Percentiles rank a stretch among this genome's conserved stretches.
phyloP scores from a whole-genome alignment of 139 green algal genomes.

The Micractinium sp. region DNA sequence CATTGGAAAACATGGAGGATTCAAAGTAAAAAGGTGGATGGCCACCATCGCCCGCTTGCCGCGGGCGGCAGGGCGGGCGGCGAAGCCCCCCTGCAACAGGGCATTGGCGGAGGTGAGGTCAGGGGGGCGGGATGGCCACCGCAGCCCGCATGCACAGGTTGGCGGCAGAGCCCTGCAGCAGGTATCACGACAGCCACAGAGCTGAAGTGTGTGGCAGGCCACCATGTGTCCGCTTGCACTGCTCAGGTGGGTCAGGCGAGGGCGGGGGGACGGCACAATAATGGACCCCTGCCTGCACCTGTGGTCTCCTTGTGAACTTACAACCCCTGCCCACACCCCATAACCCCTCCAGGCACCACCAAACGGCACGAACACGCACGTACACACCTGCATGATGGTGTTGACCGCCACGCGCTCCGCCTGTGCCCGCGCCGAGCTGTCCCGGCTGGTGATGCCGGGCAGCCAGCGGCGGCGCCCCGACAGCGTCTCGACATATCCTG shows the following conservation, averaged over 20 bases:
- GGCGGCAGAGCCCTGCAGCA: conserved; percentile 37
- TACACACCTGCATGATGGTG: conserved; percentile 38
- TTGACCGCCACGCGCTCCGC: conserved; percentile 80
- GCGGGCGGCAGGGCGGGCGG: too few relatives aligned
- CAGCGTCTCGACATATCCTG: conserved; percentile 64
- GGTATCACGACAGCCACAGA: neutral
- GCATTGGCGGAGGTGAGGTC: too few relatives aligned
- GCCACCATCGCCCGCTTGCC: too few relatives aligned
- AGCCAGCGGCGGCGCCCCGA: conserved; percentile 60
- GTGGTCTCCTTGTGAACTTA: neutral
- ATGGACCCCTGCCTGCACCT: neutral
- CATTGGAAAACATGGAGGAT: neutral
- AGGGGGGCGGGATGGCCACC: conserved; percentile 53
- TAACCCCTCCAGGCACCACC: too few relatives aligned
- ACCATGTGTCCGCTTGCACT: too few relatives aligned
- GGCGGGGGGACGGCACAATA: neutral
- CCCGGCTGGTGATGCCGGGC: conserved; percentile 46
- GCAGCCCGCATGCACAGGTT: conserved; percentile 81
- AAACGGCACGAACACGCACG: too few relatives aligned
- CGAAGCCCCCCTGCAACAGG: too few relatives aligned
- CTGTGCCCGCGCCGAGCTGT: neutral
- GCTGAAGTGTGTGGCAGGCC: too few relatives aligned
- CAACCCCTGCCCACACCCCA: too few relatives aligned
- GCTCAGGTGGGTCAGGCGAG: too few relatives aligned
- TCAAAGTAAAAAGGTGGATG: neutral